phyloP scores from a whole-genome alignment of 106 monocot genomes.

The Allium fistulosum region DNA sequence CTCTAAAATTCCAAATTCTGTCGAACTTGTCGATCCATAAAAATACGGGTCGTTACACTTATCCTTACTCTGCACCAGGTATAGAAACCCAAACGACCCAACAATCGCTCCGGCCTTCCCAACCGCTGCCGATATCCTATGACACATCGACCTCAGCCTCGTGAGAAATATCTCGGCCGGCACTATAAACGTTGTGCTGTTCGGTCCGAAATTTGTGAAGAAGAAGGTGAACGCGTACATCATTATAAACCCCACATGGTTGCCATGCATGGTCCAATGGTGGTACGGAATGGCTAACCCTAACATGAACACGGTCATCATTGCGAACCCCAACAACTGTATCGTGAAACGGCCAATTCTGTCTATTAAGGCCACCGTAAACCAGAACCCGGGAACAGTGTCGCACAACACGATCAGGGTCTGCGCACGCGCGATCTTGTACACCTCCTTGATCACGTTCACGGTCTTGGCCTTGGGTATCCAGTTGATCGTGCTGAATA shows the following conservation, averaged over 20 bases:
- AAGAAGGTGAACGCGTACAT: slow-evolving; percentile 83
- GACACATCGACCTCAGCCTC: slow-evolving; percentile 66
- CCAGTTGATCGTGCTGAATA: slow-evolving; percentile 65
- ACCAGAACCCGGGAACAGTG: slow-evolving; percentile 81
- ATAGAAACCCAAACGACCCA: slow-evolving; percentile 44
- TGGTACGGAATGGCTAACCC: slow-evolving; percentile 56
- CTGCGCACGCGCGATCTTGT: slow-evolving; percentile 55
- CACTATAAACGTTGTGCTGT: slow-evolving; percentile 75
- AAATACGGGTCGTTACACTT: too few species aligned
- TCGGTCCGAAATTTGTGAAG: slow-evolving; percentile 83
- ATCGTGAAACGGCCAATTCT: slow-evolving; percentile 63
- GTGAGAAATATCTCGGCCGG: slow-evolving; percentile 83
- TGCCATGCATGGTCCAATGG: slow-evolving; percentile 40
- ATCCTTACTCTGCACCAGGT: slow-evolving; percentile 35
- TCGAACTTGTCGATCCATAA: too few species aligned
- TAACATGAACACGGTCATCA: slow-evolving; percentile 70
- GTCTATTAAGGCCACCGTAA: slow-evolving; percentile 68
- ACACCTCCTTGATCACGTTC: slow-evolving; percentile 67
- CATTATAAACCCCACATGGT: slow-evolving; percentile 58
- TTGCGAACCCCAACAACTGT: slow-evolving; percentile 40
- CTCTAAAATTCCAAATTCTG: too few species aligned
- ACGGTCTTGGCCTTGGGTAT: slow-evolving; percentile 60
- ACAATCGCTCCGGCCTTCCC: slow-evolving; percentile 54
- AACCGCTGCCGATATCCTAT: slow-evolving; percentile 67
- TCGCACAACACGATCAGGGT: slow-evolving; percentile 66